Base-by-base conservation (phyloP, 2,329 filamentous ascomycete genomes). In the Magnaporthales sp. region DNA sequence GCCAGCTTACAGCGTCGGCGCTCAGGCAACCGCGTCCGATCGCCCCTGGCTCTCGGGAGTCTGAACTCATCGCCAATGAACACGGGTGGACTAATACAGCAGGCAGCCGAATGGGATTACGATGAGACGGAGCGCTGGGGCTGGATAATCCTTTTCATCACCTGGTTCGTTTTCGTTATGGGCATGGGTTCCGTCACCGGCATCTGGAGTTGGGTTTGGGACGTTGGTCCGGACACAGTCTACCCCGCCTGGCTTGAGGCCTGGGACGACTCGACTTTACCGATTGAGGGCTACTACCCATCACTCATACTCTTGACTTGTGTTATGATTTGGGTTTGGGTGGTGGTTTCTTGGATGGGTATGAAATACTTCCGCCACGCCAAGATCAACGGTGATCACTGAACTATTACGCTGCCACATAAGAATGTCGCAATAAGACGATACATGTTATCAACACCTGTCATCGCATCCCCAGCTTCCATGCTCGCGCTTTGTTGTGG, bases 311-410 rank as follows among this genome's bases (percentile, higher is more conserved):
- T 98, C 67, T 81, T 98, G 71, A 97, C 94, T 3, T 89, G 89
- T 63, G 91, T 99, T 30, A 97, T 99, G 91, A 93, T 93, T 22
- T 99, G 95, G 95, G 92, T 98, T 6, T 99, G 95, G 95, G 95
- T 98, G 22, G 88, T 97, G 13, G 89, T 96, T 67, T 95, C 96
- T 11, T 99, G 95, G 95, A 90, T 98, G 63, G 95, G 95, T 27
- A 98, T 99, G 94, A 99, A 99, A 77, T 98, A 98, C 77, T 99
- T 99, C 75, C 88, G 93, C 72, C 95, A 99, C 81, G 94, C 95
- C 38, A 97, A 97, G 80, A 96, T 98, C 68, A 86, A 81, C 67
- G 84, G 84, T 32, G 85, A 88, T 74, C 38, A 29, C 56, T 60
- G 56, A 60, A 27, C 11, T n/a, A 10, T 46, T 19, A 46, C 38